Base-by-base conservation (phyloP, 768 basidiomycete genomes). In the Lactarius tabidus region DNA sequence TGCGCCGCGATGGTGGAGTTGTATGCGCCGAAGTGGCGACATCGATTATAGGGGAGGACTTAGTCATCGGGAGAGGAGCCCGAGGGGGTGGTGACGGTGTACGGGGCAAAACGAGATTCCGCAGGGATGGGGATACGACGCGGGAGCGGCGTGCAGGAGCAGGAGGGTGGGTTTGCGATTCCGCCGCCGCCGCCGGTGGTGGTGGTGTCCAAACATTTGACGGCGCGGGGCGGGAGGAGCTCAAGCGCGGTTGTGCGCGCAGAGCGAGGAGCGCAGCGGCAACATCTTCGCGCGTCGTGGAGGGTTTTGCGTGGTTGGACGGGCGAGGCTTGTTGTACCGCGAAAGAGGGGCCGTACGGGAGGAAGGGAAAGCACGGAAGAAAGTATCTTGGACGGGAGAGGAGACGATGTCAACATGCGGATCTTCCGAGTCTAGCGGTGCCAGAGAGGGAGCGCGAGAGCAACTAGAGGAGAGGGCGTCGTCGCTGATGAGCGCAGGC, bases 401-500 rank as follows among this genome's bases (percentile, higher is more conserved):
- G 15, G 67, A 65, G 28, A 69, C 63, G 36, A 69, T 67, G 35
- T 67, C 66, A n/a, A 69, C 57, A 23, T 64, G 60, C 6, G 62
- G 33, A 51, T 68, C 67, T 38, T 70, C 66, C n/a, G 59, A 28
- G 6, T 70, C 67, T 26, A 52, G 53, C 6, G 59, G 62, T 20
- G 62, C 57, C 14, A 67, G 60, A 31, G 67, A 70, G 52, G 69
- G 67, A 8, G 69, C 61, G 15, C 64, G 64, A 59, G 67, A 59
- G 31, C 58, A 59, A 17, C 55, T 31, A 1, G 66, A 68, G 1
- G 67, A 59, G 58, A 68, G 33, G 31, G 67, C 69, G 41, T 68
- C 69, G 15, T 68, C 67, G 55, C 69, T 70, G 18, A 43, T 68
- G 26, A 68, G 60, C 23, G 69, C 67, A 8, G 67, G 69, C 43